Percentiles rank a stretch among this genome's conserved stretches.
phyloP scores from a whole-genome alignment of 352 stramenopile species.

The Phytophthora sp. region DNA sequence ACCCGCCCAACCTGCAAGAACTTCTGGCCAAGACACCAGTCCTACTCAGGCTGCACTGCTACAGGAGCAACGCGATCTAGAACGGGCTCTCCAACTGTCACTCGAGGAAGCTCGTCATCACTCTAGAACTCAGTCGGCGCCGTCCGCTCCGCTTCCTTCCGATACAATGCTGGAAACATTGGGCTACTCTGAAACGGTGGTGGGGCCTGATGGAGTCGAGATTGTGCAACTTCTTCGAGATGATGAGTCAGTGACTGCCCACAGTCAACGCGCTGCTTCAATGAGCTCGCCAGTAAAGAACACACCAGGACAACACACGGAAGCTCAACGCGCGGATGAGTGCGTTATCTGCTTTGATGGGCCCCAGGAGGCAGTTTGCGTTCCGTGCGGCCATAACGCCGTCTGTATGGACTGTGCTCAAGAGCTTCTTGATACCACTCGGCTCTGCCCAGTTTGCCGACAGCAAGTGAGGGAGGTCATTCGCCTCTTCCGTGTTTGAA shows the following conservation, averaged over 20 bases:
- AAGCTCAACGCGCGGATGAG: conserved; percentile 40
- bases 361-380: conserved; percentile 73
- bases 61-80: conserved; percentile 65
- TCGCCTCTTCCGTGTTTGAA: conserved; percentile 59
- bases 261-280: conserved; percentile 11
- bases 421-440: conserved; percentile 66
- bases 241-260: conserved; percentile 21
- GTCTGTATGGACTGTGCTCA: conserved; percentile 84
- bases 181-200: conserved; percentile 48
- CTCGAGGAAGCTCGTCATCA: conserved; percentile 55
- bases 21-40: conserved; percentile 7
- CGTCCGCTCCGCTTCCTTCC: conserved; percentile 40
- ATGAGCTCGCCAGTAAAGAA: conserved; percentile 16
- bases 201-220: conserved; percentile 76
- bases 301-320: conserved; percentile 2
- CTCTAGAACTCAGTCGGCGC: conserved; percentile 25
- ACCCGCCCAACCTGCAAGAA: conserved; percentile 5
- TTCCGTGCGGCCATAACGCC: conserved; percentile 88
- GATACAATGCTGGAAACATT: conserved; percentile 45
- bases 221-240: conserved; percentile 71
- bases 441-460: conserved; percentile 79
- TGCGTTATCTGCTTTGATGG: conserved; percentile 89
- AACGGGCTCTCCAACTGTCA: conserved; percentile 63
- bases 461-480: conserved; percentile 77
- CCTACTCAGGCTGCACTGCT: conserved; percentile 35